Evolutionary conservation across 2,329 filamentous ascomycete species (phyloP), one percentile per base, ranked within the genome.

Genomic region (Nakataea oryzae): DNA sequence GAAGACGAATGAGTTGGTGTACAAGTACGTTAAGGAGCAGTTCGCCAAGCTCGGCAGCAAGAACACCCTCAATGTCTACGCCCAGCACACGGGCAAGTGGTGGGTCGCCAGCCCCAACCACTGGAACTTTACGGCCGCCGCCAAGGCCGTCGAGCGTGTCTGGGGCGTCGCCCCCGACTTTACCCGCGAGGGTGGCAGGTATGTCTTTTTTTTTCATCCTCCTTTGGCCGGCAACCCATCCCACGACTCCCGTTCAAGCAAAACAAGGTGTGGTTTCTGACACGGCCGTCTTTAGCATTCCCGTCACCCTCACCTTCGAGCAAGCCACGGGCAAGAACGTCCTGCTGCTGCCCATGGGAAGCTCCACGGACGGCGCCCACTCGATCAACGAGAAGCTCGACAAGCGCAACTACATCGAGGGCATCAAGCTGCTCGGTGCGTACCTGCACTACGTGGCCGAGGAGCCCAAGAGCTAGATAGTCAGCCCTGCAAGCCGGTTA

Each of bases 301-400:
- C 95, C 3, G 91, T 99, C 61, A 99, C 95, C 9, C 79, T 99
- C 70, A 97, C 92, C 1, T 99, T 99, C 73, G 95, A 99, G 80
- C 87, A 97, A 79, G 93, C 95, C 24, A 96, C 93, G 8, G 92
- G 93, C 71, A 99, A 99, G 87, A 99, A 97, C 72, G 93, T 97
- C 55, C 79, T 99, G 63, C 80, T 99, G 67, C 78, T 99, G 68
- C 95, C 95, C 34, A 97, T 99, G 95, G 95, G 95, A 57, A 96
- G 90, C 80, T 96, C 90, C 56, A 99, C 93, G 1, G 95, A 97
- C 74, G 93, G 90, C 55, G 95, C 95, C 9, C 95, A 99, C 78
- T 96, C 91, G 41, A 96, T 97, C 77, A 99, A 99, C 75, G 95
- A 97, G 85, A 97, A 96, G 83, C 81, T 99, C 63, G 95, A 99